These are phyloP conservation scores for Rhytidiadelphus loreus DNA, from an alignment of 225 moss, liverwort and hornwort genomes.

Conservation along the genomic window DNA sequence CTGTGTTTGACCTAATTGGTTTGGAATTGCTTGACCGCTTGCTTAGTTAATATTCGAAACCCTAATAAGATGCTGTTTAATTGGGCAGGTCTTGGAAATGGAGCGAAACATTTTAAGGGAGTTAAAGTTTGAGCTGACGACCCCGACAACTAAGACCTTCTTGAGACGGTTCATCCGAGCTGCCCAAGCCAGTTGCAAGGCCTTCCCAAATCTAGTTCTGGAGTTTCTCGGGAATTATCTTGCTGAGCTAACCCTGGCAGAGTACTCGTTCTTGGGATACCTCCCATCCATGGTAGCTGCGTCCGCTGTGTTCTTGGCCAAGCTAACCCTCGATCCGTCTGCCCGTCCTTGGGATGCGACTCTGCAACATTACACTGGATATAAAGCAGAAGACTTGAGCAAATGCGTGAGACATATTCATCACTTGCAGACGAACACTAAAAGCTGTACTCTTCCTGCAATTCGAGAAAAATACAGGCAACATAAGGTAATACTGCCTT, in stretches of 20 bases:
- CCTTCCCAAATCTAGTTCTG: constrained; percentile 37
- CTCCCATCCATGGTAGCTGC: constrained; percentile 72
- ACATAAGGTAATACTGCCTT: constrained; percentile 28
- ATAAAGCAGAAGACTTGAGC: constrained; percentile 40
- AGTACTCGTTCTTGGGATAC: constrained; percentile 48
- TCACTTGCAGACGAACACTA: constrained; percentile 53
- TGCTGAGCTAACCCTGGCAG: constrained; percentile 52
- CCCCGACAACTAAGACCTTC: constrained; percentile 89
- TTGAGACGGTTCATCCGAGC: constrained; percentile 81
- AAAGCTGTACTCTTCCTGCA: constrained; percentile 47
- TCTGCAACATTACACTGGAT: constrained; percentile 65
- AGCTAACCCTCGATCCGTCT: constrained; percentile 51
- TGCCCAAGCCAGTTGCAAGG: constrained; percentile 50
- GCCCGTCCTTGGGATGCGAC: constrained; percentile 58
- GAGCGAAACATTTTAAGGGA: constrained; percentile 69
- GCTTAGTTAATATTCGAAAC: too few relatives aligned
- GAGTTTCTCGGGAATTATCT: constrained; percentile 73
- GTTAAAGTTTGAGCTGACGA: constrained; percentile 83
- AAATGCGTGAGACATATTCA: constrained; percentile 53
- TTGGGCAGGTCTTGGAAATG: constrained; percentile 71
- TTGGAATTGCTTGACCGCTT: too few relatives aligned
- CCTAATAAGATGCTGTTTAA: not conserved
- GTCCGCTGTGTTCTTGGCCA: constrained; percentile 67
- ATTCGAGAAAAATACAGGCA: constrained; percentile 74
- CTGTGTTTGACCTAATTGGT: not conserved